A percentile compares a stretch with the other conserved stretches of the same genome.
phyloP scores from a whole-genome alignment of 345 rosid species.

The Eucalyptus polybractea region DNA sequence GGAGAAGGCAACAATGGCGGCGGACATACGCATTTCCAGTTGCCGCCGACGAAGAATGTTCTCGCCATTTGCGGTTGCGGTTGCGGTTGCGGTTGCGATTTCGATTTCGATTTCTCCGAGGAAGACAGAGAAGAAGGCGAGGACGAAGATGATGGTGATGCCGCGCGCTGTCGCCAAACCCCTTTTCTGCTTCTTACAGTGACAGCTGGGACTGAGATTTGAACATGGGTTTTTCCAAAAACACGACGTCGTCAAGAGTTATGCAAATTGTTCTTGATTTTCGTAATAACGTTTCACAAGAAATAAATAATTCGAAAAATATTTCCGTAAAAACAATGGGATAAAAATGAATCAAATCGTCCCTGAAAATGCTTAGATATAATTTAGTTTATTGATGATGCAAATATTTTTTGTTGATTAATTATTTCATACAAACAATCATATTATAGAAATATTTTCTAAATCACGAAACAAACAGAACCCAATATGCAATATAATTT shows the following conservation, averaged over 20 bases:
- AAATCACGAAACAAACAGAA: too few relatives aligned
- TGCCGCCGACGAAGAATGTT: slow-evolving; percentile 71
- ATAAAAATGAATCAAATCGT: too few relatives aligned
- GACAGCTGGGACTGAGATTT: background rate
- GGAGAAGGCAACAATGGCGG: background rate
- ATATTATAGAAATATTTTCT: too few relatives aligned
- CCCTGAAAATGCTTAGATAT: too few relatives aligned
- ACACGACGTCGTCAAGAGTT: background rate
- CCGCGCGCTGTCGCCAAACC: background rate
- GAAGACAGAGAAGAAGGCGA: background rate
- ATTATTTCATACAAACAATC: accelerated
- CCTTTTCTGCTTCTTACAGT: background rate
- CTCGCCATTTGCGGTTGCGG: slow-evolving; percentile 23
- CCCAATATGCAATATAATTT: accelerated
- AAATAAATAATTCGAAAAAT: too few relatives aligned
- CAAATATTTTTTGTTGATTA: accelerated
- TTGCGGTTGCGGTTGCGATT: too few relatives aligned
- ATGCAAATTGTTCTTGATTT: background rate
- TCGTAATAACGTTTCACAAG: background rate
- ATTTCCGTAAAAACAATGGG: too few relatives aligned
- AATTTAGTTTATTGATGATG: too few relatives aligned
- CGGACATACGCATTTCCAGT: slow-evolving; percentile 72
- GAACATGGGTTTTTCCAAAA: background rate
- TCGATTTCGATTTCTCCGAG: background rate
- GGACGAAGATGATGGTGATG: background rate